Conservation (phyloP, 352 stramenopile genomes). For the Globisporangium nodosum region DNA sequence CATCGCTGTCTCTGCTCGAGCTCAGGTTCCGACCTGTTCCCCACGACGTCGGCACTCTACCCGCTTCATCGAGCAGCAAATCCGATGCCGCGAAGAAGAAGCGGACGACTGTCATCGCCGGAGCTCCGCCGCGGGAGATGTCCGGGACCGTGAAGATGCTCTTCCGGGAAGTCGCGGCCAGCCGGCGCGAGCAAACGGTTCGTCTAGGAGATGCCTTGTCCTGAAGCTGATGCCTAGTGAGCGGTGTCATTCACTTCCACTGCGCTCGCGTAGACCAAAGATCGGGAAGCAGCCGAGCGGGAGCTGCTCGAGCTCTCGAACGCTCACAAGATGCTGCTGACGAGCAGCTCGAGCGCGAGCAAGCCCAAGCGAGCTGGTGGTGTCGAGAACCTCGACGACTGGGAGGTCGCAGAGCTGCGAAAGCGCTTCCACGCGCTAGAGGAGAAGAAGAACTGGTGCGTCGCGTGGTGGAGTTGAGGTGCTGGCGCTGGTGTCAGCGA, state of each 20-base stretch:
- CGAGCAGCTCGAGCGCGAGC: constrained; percentile 5
- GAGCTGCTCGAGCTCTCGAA: constrained; percentile 40
- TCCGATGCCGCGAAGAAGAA: constrained; percentile 15
- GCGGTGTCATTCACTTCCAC: not conserved
- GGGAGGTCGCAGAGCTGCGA: constrained; percentile 42
- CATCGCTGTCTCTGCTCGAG: not conserved
- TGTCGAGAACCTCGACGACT: constrained; percentile 30
- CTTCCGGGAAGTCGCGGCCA: constrained; percentile 51
- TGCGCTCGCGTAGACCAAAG: constrained; percentile 17
- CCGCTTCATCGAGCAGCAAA: not conserved
- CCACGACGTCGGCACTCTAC: not conserved
- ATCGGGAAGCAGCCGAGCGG: constrained; percentile 20
- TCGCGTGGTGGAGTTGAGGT: not conserved
- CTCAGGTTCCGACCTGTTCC: constrained; percentile 6
- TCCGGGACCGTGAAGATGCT: constrained; percentile 70
- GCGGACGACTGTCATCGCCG: constrained; percentile 13
- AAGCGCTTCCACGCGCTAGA: constrained; percentile 49
- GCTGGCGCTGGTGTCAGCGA: too few species aligned
- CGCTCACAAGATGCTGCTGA: constrained; percentile 22
- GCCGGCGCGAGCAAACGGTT: constrained; percentile 42
- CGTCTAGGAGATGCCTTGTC: not conserved
- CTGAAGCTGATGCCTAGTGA: not conserved
- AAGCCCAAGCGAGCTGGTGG: constrained; percentile 5
- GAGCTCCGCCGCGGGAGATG: constrained; percentile 36
- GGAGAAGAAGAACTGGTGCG: constrained; percentile 31